These are phyloP conservation scores for Penicillium freii DNA, from an alignment of 2,329 filamentous ascomycete species.

Conservation along the genomic window DNA sequence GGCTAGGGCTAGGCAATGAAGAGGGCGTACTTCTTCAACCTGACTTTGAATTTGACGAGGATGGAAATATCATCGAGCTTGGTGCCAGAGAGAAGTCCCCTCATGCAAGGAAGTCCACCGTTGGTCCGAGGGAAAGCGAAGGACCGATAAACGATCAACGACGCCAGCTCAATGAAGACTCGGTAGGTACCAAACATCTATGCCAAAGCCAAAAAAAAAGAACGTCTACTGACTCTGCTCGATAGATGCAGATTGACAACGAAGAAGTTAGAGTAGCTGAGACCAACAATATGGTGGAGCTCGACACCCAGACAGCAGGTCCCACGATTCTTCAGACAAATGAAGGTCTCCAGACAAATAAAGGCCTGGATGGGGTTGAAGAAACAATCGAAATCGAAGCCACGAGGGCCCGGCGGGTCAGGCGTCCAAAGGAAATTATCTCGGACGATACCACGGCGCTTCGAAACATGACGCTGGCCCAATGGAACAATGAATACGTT, in stretches of 20 bases:
- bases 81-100: conserved; percentile 15
- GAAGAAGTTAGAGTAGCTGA: not conserved
- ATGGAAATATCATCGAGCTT: conserved; percentile 58
- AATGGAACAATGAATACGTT: conserved; percentile 60
- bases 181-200: conserved; percentile 1
- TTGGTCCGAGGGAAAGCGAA: not conserved
- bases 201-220: not conserved
- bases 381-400: not conserved
- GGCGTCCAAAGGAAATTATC: conserved; percentile 39
- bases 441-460: conserved; percentile 54
- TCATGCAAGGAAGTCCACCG: not conserved
- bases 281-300: not conserved
- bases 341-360: not conserved
- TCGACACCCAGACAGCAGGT: not conserved
- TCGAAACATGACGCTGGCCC: conserved; percentile 54
- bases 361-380: not conserved
- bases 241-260: conserved; percentile 4
- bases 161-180: not conserved
- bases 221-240: not conserved
- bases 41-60: conserved; percentile 61
- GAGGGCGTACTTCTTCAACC: conserved; percentile 51
- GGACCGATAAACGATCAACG: not conserved
- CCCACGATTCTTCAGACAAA: not conserved
- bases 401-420: conserved; percentile 1
- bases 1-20: conserved; percentile 36